Evolutionary conservation across 305 asterid species (phyloP), one percentile per base, ranked within the genome.

Genomic region (Withania somnifera): DNA sequence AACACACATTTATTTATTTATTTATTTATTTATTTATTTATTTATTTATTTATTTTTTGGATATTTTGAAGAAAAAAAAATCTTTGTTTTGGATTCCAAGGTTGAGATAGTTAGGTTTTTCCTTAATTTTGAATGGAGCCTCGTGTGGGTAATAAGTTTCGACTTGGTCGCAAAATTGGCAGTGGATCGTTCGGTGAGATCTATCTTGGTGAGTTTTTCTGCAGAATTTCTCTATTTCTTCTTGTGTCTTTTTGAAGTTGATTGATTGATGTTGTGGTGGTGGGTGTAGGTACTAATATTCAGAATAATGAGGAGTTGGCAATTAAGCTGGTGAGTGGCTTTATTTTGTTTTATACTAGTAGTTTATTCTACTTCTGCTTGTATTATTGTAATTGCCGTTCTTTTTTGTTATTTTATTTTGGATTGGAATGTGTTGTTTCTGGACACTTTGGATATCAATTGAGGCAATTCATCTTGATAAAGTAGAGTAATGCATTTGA

Each of bases 181-280:
- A 91, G 94, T 79, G 97, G 97, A 85, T 91, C 97, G 42, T 93
- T 93, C 68, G 97, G 97, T 69, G 97, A 93, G 89, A 93, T 93
- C 85, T 88, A 93, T 87, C 97, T 90, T 13, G 97, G 97, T 93
- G 28, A 40, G 80, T 66, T 73, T 68, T 50, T 1, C 6, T 7
- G 11, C 17, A 82, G 34, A 61, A 17, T 52, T 57, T 34, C 28
- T 58, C 54, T n/a, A 80, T 38, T 32, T 54, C 15, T 17, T 80
- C 11, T 32, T 78, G 80, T 61, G 69, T 40, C 11, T 61, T 61
- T 57, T 60, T 58, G 19, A 57, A 71, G 1, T 77, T 77, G 73
- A 5, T 60, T 51, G 58, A 79, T 82, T 83, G 34, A 57, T 79
- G 40, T 88, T 13, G 52, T 82, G 76, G 60, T 80, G 61, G 80